phyloP scores from a whole-genome alignment of 768 basidiomycete genomes.

The Lentinula edodes region DNA sequence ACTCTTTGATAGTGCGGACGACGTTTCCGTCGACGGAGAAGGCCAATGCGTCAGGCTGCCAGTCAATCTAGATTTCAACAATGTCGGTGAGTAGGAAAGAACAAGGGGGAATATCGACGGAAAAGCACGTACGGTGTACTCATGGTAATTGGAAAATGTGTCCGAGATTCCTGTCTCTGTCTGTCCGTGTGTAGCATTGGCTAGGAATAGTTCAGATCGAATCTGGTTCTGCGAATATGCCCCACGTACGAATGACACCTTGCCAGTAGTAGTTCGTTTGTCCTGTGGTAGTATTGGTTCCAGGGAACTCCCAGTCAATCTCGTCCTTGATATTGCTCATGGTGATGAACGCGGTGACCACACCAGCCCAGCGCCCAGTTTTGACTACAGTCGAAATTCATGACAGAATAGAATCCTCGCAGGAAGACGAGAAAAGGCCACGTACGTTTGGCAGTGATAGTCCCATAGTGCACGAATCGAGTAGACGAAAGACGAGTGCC shows the following conservation, averaged over 20 bases:
- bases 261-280: constrained; percentile 86
- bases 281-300: constrained; percentile 50
- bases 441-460: constrained; percentile 57
- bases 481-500: constrained; percentile 79
- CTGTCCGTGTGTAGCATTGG: constrained; percentile 43
- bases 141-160: constrained; percentile 67
- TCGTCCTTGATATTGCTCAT: constrained; percentile 85
- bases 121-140: constrained; percentile 54
- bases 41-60: constrained; percentile 62
- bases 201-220: constrained; percentile 18
- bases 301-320: constrained; percentile 86
- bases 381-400: constrained; percentile 44
- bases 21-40: constrained; percentile 68
- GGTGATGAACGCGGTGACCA: constrained; percentile 81
- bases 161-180: constrained; percentile 47
- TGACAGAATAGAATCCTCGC: neutral
- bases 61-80: constrained; percentile 55
- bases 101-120: neutral
- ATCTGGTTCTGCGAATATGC: neutral
- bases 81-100: neutral
- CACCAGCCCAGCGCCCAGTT: constrained; percentile 73
- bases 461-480: constrained; percentile 78
- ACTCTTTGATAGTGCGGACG: constrained; percentile 62
- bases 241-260: constrained; percentile 53
- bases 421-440: constrained; percentile 1